Base-by-base conservation (phyloP, 768 basidiomycete species). In the Imleria badia region DNA sequence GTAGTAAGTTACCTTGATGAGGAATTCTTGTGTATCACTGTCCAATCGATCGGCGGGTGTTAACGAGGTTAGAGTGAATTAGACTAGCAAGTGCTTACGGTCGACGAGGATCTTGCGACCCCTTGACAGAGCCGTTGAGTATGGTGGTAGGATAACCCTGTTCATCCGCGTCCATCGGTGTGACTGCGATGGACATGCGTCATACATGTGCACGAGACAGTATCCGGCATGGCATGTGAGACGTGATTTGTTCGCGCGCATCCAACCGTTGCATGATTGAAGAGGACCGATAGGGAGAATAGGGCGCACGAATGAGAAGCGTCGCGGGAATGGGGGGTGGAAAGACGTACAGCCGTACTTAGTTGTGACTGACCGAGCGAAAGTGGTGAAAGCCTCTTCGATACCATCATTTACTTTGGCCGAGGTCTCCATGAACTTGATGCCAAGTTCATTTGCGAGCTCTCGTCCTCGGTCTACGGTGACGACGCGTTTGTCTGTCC, bases 341-440 rank as follows among this genome's bases (percentile, higher is more conserved):
- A 65, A 66, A 68, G 50, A 86, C 88, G 74, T 77, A 91, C 90
- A 84, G 63, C 84, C 88, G 63, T n/a, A n/a, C n/a, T n/a, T n/a
- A 26, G 20, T 34, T 23, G 40, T 46, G 44, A 77, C 86, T 60
- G 58, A 96, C 95, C 94, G 85, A 30, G 97, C 94, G 52, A 98
- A 82, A 5, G 90, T 91, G 74, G 98, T 97, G 82, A 99, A 99
- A 13, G 96, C 96, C 64, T 98, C 94, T 75, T 99, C 97, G 34
- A 99, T 96, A 55, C 94, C 94, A 48, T 96, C 94, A 71, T 98
- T 98, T 43, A 89, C 82, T 78, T 98, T 98, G 36, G 97, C 97
- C 17, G 90, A 93, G 15, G 97, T 99, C 77, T 98, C 97, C 82
- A 98, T 89, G 73, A 98, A 99, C 70, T 83, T 87, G 72, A 99